A percentile compares a stretch with the other conserved stretches of the same genome.
phyloP scores from a whole-genome alignment of 83 land plant genomes.

The Diphasiastrum complanatum region DNA sequence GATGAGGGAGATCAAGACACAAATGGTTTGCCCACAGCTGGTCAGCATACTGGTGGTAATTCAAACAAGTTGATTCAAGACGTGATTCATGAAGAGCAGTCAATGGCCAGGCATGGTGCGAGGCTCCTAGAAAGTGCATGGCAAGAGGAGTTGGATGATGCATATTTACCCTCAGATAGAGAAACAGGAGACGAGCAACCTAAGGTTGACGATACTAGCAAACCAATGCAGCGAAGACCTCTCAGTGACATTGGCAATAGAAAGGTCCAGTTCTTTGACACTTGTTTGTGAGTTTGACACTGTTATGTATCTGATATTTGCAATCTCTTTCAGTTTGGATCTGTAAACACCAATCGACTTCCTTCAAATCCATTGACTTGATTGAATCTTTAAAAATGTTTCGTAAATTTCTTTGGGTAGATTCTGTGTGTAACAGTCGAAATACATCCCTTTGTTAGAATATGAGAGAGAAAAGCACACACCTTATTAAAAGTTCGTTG shows the following conservation, averaged over 20 bases:
- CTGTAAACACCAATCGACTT: too few species aligned
- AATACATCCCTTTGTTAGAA: too few species aligned
- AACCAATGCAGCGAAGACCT: constrained; percentile 45
- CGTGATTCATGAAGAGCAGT: constrained; percentile 6
- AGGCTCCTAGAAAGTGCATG: constrained; percentile 25
- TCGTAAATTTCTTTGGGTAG: too few species aligned
- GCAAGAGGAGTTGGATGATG: constrained; percentile 11
- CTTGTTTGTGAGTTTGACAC: too few species aligned
- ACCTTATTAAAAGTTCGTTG: too few species aligned
- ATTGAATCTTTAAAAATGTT: too few species aligned
- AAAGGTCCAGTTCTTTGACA: too few species aligned
- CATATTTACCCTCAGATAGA: background rate
- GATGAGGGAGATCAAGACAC: constrained; percentile 12
- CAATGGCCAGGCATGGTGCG: constrained; percentile 55
- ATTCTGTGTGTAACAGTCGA: too few species aligned
- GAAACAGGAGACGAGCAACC: constrained; percentile 13
- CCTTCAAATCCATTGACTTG: too few species aligned
- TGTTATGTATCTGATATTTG: too few species aligned
- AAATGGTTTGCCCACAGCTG: constrained; percentile 5
- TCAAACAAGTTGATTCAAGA: constrained; percentile 1
- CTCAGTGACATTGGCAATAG: constrained; percentile 85
- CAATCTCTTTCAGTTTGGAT: too few species aligned
- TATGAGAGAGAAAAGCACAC: too few species aligned
- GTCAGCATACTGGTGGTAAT: background rate
- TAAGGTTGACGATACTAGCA: constrained; percentile 15